Evolutionary conservation across 116 monocot species (phyloP), one percentile per base, ranked within the genome.

Genomic region (Cymodocea nodosa): DNA sequence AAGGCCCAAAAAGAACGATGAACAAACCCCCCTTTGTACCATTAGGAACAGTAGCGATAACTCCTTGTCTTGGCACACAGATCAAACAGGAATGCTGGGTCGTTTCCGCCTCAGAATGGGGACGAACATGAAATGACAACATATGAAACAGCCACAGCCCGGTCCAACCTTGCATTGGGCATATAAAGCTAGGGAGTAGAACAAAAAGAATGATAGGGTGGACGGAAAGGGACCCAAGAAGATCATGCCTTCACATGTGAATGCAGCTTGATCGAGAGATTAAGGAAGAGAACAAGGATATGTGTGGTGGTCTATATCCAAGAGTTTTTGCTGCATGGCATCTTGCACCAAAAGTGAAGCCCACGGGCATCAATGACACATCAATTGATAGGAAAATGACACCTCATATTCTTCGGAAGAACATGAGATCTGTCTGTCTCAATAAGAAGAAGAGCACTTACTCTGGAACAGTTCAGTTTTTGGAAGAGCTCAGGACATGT

Each of bases 241-340:
- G 56, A 56, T 9, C 22, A 23, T 56, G 56, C 22, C 56, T 56
- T 56, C 62, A 62, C 62, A 62, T 62, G 62, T 62, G 62, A 19
- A 19, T 14, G 9, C 39, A 62, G 23, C 4, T 8, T 57, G 57
- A 57, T 23, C 3, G 30, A 30, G 30, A 57, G 23, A 57, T 23
- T 19, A 17, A 62, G 35, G 18, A 39, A 62, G 39, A 18, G 12
- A 44, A 62, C n/a, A 61, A 44, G 17, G n/a, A n/a, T n/a, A 62
- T 37, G 35, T 35, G 17, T 16, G 55, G 19, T 20, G n/a, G n/a
- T n/a, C 7, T 55, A 56, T 56, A 9, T 9, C 5, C 56, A 24
- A 22, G 13, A 24, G 57, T 11, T 20, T 14, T 57, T 57, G 23
- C 25, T 57, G 22, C 57, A 9, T 57, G 57, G 57, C 57, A 25